Percentiles rank a stretch among this genome's conserved stretches.
Conservation (phyloP, 1,284 basidiomycete genomes). For the Ceratobasidium sp. region DNA sequence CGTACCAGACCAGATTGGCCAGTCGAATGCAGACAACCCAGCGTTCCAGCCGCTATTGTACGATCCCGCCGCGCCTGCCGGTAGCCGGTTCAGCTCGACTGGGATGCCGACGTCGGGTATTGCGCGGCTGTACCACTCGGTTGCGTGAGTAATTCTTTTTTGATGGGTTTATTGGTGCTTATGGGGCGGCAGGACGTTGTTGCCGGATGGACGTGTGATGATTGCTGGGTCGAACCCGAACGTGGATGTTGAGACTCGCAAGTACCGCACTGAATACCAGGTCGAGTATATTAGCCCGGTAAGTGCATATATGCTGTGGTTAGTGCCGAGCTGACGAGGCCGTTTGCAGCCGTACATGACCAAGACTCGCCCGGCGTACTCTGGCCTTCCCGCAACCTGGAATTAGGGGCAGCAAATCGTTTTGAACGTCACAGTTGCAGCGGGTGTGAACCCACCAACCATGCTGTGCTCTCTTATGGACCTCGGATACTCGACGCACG, state of each 20-base stretch:
- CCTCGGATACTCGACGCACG: constrained; percentile 65
- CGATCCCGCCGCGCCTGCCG: constrained; percentile 63
- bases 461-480: constrained; percentile 59
- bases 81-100: constrained; percentile 63
- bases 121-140: constrained; percentile 64
- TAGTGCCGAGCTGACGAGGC: constrained; percentile 9
- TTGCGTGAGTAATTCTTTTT: constrained; percentile 53
- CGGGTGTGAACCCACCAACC: constrained; percentile 55
- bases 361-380: constrained; percentile 56
- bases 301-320: constrained; percentile 56
- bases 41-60: constrained; percentile 66
- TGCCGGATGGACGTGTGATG: constrained; percentile 55
- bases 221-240: constrained; percentile 69
- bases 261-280: constrained; percentile 62
- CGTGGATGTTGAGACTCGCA: constrained; percentile 54
- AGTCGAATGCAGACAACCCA: constrained; percentile 65
- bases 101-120: constrained; percentile 64
- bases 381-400: constrained; percentile 60
- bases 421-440: constrained; percentile 45
- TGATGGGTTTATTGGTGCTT: constrained; percentile 57
- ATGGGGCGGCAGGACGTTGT: constrained; percentile 21
- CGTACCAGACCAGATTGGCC: constrained; percentile 63
- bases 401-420: constrained; percentile 63
- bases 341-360: constrained; percentile 55
- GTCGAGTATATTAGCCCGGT: constrained; percentile 38